A percentile compares a stretch with the other conserved stretches of the same genome.
Evolutionary conservation across 768 basidiomycete species (phyloP).

Genomic region (Mycena filopes): DNA sequence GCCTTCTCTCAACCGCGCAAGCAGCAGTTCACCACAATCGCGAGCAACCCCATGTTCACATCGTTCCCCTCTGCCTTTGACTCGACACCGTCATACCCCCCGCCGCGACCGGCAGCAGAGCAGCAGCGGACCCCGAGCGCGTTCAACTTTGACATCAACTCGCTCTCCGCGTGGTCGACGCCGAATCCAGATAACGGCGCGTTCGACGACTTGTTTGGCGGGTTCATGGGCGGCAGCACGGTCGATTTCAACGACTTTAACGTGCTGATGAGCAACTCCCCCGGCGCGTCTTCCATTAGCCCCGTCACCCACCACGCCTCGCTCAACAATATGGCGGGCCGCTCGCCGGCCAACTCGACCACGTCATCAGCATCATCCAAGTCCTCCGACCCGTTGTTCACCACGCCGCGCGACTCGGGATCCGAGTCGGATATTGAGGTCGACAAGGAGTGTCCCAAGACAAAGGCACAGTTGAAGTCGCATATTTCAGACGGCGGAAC

Average conservation of each 20-base stretch:
- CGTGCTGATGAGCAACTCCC: slow-evolving; percentile 43
- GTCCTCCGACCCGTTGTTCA: slow-evolving; percentile 48
- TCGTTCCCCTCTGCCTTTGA: slow-evolving; percentile 77
- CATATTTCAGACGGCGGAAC: slow-evolving; percentile 64
- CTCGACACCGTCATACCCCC: slow-evolving; percentile 42
- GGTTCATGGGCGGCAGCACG: slow-evolving; percentile 44
- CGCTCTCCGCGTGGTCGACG: slow-evolving; percentile 57
- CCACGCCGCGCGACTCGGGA: slow-evolving; percentile 45
- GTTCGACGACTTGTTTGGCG: slow-evolving; percentile 59
- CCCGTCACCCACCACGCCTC: slow-evolving; percentile 64
- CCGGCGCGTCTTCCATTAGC: slow-evolving; percentile 54
- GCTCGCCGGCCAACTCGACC: slow-evolving; percentile 44
- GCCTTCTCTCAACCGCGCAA: slow-evolving; percentile 52
- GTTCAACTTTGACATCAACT: slow-evolving; percentile 60
- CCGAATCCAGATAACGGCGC: slow-evolving; percentile 49
- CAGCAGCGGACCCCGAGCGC: slow-evolving; percentile 18
- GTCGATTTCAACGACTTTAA: slow-evolving; percentile 46
- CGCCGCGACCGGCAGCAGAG: slow-evolving; percentile 23
- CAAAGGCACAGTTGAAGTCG: slow-evolving; percentile 61
- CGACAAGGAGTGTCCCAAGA: slow-evolving; percentile 59
- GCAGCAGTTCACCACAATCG: slow-evolving; percentile 77
- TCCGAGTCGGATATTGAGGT: slow-evolving; percentile 43
- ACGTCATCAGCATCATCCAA: slow-evolving; percentile 50
- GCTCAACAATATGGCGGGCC: slow-evolving; percentile 35
- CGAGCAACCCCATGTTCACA: slow-evolving; percentile 86